Base-by-base conservation (phyloP, 805 yeast species). In the Wilhelminamyces savonicus region DNA sequence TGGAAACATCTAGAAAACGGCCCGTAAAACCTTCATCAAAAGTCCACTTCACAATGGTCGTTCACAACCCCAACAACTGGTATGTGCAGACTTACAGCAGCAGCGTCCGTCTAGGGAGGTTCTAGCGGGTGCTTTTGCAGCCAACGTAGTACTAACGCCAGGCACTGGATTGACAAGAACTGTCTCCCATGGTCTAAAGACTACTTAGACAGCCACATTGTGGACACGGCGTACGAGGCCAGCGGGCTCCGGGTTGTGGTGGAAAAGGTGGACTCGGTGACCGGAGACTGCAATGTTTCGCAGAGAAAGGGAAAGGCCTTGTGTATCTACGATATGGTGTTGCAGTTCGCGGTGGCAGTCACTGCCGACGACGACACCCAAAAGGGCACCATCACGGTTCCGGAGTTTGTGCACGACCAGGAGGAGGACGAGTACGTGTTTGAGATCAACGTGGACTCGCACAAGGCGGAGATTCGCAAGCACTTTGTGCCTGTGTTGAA, bases 251-350 rank as follows among this genome's bases (percentile, higher is more conserved):
- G 19, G 6, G 14, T 16, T 4, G 33, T 53, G 7, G 44, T 78
- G 25, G 56, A 56, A 13, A 46, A 64, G 2, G 58, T 79, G 3
- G 59, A 53, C 16, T 51, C 71, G 5, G 52, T 64, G 12, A 48
- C 62, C 5, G 94, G 94, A 14, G 92, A 83, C 52, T 81, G 92
- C 44, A 83, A 82, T 45, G 88, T 83, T 10, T 78, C 85, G 14
- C 90, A 83, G 54, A 72, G 94, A 61, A 83, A 83, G 55, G 90
- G 90, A 7, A 80, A 77, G 54, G 84, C 79, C 16, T 71, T 76
- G 44, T 82, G 90, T 48, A 78, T 82, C 28, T 82, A 72, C 46
- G 94, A 83, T 48, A 50, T 82, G 66, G 59, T 61, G 26, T 51
- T 82, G 27, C 65, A 61, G 39, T 65, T 82, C 34, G 46, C 58